Percentiles rank a stretch among this genome's conserved stretches.
These are phyloP conservation scores for Boletus speciosus DNA, from an alignment of 768 basidiomycete genomes.

Conservation along the genomic window DNA sequence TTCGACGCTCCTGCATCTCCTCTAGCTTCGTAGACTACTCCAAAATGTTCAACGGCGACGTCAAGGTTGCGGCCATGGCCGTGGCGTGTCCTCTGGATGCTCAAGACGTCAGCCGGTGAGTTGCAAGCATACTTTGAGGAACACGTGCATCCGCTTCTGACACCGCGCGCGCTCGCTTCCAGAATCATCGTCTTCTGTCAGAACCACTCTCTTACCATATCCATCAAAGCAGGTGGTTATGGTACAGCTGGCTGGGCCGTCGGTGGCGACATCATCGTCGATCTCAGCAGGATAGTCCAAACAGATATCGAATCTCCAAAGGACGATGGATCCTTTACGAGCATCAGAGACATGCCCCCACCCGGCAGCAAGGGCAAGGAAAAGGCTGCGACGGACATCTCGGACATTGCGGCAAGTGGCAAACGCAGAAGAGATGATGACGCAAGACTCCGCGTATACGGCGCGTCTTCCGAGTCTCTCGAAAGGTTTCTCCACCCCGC, in stretches of 20 bases:
- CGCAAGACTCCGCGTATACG: conserved; percentile 47
- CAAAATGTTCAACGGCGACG: conserved; percentile 75
- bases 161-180: not conserved
- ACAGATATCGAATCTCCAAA: conserved; percentile 64
- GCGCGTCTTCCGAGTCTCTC: conserved; percentile 52
- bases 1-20: not conserved
- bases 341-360: conserved; percentile 52
- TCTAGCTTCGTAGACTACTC: conserved; percentile 28
- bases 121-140: conserved; percentile 3
- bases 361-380: conserved; percentile 56
- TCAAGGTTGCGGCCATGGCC: conserved; percentile 55
- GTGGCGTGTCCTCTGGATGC: conserved; percentile 76
- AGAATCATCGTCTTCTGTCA: conserved; percentile 73
- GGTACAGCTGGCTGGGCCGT: conserved; percentile 90
- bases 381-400: conserved; percentile 12
- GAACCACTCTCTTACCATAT: conserved; percentile 67
- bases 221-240: conserved; percentile 87
- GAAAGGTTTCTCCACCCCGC: conserved; percentile 43
- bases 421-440: conserved; percentile 62
- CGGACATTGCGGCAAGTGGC: conserved; percentile 24
- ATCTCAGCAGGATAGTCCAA: conserved; percentile 66
- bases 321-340: conserved; percentile 53
- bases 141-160: conserved; percentile 9
- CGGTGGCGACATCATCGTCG: conserved; percentile 81
- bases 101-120: conserved; percentile 77